Conservation (phyloP, 1,139 yeast species). For the Hanseniaspora uvarum region DNA sequence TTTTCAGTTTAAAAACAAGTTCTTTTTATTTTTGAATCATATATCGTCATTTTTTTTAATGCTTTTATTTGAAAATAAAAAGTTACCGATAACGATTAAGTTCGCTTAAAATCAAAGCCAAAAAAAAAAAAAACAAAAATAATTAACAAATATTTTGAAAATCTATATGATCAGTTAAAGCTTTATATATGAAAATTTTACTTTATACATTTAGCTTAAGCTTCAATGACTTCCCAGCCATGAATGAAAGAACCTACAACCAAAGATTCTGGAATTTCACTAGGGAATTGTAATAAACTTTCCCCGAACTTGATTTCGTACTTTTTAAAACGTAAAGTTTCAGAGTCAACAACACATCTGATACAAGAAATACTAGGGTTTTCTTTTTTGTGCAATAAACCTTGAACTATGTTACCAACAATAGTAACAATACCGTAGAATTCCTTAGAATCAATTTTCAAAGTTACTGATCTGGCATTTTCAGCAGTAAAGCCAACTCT, state of each 20-base stretch:
- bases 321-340: constrained; percentile 17
- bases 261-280: constrained; percentile 22
- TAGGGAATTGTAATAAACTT: constrained; percentile 28
- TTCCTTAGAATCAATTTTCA: constrained; percentile 28
- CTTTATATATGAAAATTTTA: too few relatives aligned
- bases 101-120: background rate
- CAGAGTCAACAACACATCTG: constrained; percentile 24
- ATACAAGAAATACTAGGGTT: constrained; percentile 25
- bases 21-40: background rate
- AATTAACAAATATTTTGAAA: background rate
- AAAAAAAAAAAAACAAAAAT: background rate
- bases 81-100: background rate
- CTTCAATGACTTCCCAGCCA: constrained; percentile 29
- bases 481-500: constrained; percentile 12
- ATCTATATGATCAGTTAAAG: too few relatives aligned
- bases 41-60: background rate
- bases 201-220: constrained; percentile 17
- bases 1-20: background rate
- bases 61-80: background rate
- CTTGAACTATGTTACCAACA: constrained; percentile 49
- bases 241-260: constrained; percentile 24
- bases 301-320: constrained; percentile 28
- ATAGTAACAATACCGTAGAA: constrained; percentile 40
- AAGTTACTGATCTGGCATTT: constrained; percentile 30
- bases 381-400: constrained; percentile 37